Conservation (phyloP, 2,329 filamentous ascomycete species). For the Nemania sp. region DNA sequence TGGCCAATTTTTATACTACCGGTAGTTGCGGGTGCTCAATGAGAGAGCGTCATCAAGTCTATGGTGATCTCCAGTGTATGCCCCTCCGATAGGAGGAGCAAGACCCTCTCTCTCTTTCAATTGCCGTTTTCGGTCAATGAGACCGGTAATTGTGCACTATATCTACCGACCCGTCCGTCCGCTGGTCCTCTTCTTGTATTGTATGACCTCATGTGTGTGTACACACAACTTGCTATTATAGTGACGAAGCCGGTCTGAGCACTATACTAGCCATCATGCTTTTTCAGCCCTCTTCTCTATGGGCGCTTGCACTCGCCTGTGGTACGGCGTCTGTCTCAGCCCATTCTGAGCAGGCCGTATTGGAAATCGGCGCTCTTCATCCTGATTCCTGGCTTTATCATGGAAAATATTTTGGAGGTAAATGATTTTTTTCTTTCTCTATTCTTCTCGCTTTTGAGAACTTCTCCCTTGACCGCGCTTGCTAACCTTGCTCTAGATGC, state of each 20-base stretch:
- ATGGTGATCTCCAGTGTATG: too few relatives aligned
- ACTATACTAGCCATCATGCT: neutral
- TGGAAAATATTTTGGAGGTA: constrained; percentile 7
- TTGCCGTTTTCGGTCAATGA: too few relatives aligned
- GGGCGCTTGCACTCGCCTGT: neutral
- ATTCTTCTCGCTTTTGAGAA: too few relatives aligned
- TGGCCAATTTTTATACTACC: too few relatives aligned
- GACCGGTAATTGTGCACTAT: neutral
- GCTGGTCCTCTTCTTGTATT: neutral
- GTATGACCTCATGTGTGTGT: neutral
- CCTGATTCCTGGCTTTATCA: neutral
- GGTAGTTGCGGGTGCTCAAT: too few relatives aligned
- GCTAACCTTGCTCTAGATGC: neutral
- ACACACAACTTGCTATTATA: neutral
- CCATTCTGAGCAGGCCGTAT: neutral
- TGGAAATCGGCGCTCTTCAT: neutral
- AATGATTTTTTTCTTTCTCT: too few relatives aligned
- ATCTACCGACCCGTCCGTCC: neutral
- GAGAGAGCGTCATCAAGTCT: too few relatives aligned
- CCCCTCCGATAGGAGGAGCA: too few relatives aligned
- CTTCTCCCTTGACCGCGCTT: neutral
- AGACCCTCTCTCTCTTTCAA: too few relatives aligned
- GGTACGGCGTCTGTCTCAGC: neutral
- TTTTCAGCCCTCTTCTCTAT: neutral
- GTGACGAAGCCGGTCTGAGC: neutral